A percentile compares a stretch with the other conserved stretches of the same genome.
Evolutionary conservation across 1,284 basidiomycete species (phyloP).

Genomic region (Caloboletus firmus): DNA sequence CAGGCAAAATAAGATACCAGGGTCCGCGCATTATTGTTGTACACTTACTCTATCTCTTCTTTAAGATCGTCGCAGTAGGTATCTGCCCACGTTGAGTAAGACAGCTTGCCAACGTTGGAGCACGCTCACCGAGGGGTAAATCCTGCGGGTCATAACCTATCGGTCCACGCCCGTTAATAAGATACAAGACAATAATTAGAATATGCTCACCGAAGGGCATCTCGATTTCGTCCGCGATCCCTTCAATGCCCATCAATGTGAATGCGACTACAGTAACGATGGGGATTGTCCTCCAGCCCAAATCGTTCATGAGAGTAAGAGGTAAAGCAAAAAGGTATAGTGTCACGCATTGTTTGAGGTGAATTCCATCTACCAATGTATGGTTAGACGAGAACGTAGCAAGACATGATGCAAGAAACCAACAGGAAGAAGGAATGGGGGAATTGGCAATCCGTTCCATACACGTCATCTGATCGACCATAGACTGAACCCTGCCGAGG

Average conservation of each 20-base stretch:
- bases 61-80: slow-evolving; percentile 82
- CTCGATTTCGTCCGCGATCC: slow-evolving; percentile 89
- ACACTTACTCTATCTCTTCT: slow-evolving; percentile 71
- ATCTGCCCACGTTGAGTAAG: slow-evolving; percentile 45
- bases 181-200: background rate
- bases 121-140: slow-evolving; percentile 62
- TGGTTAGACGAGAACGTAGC: slow-evolving; percentile 1
- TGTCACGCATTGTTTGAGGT: slow-evolving; percentile 91
- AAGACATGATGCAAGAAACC: slow-evolving; percentile 20
- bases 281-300: slow-evolving; percentile 81
- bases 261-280: slow-evolving; percentile 82
- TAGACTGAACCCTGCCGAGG: slow-evolving; percentile 59
- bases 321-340: slow-evolving; percentile 86
- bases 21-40: background rate
- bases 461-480: slow-evolving; percentile 80
- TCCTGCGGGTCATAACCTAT: slow-evolving; percentile 62
- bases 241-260: slow-evolving; percentile 91
- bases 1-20: slow-evolving; percentile 9
- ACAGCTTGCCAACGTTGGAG: slow-evolving; percentile 1
- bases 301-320: slow-evolving; percentile 75
- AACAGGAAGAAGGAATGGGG: slow-evolving; percentile 76
- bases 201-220: slow-evolving; percentile 73
- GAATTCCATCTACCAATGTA: slow-evolving; percentile 63
- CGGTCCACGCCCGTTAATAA: slow-evolving; percentile 1
- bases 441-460: slow-evolving; percentile 88